phyloP scores from a whole-genome alignment of 2,329 filamentous ascomycete species.

The Fusarium sublunatum region DNA sequence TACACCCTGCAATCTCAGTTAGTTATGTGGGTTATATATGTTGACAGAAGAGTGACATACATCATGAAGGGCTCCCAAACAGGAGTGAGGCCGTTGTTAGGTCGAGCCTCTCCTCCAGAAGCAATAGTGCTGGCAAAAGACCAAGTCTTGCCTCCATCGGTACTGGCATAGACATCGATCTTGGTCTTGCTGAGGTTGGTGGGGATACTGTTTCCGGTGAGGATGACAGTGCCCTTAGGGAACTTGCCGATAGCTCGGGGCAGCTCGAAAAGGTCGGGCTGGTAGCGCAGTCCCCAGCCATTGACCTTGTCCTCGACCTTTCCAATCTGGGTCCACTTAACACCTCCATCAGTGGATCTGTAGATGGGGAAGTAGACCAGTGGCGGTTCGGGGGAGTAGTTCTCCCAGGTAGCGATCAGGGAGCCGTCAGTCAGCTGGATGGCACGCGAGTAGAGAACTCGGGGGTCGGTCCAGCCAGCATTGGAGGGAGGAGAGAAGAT shows the following conservation, averaged over 20 bases:
- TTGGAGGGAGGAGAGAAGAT: slow-evolving; percentile 55
- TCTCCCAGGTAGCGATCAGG: slow-evolving; percentile 66
- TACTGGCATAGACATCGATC: slow-evolving; percentile 76
- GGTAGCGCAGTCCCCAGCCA: slow-evolving; percentile 75
- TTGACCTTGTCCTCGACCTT: slow-evolving; percentile 72
- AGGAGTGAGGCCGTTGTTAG: slow-evolving; percentile 73
- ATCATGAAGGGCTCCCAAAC: slow-evolving; percentile 79
- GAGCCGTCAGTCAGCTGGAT: slow-evolving; percentile 59
- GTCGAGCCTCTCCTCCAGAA: slow-evolving; percentile 67
- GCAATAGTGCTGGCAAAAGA: slow-evolving; percentile 74
- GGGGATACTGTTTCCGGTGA: slow-evolving; percentile 70
- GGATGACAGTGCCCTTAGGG: slow-evolving; percentile 71
- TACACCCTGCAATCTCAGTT: slow-evolving; percentile 55
- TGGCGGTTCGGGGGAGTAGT: slow-evolving; percentile 67
- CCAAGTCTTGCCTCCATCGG: slow-evolving; percentile 71
- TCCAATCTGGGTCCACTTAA: slow-evolving; percentile 73
- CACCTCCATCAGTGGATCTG: slow-evolving; percentile 63
- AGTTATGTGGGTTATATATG: background rate
- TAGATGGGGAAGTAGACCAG: slow-evolving; percentile 66
- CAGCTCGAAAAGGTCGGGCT: slow-evolving; percentile 75
- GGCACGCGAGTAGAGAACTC: slow-evolving; percentile 58
- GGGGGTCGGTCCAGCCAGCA: slow-evolving; percentile 54
- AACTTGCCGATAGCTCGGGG: slow-evolving; percentile 67
- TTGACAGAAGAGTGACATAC: slow-evolving; percentile 29
- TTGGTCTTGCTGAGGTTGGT: slow-evolving; percentile 70